phyloP scores from a whole-genome alignment of 139 green algal species.

The Chlorella sp. region DNA sequence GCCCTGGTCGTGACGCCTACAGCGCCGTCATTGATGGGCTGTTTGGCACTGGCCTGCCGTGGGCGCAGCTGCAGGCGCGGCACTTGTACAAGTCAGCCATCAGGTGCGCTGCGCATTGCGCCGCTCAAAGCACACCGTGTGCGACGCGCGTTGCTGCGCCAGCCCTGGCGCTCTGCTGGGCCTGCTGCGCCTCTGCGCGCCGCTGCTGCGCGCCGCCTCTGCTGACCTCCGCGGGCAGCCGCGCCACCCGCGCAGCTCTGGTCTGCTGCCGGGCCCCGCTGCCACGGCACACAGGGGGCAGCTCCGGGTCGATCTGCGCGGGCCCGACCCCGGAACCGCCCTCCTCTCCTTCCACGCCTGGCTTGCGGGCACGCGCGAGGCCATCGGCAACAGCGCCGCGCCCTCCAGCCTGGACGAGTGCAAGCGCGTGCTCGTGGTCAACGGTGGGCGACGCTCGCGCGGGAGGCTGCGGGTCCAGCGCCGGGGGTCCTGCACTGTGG shows the following conservation, averaged over 20 bases:
- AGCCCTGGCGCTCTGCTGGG: no score
- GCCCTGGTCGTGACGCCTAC: no score
- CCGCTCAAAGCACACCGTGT: no score
- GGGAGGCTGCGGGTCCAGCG: not conserved
- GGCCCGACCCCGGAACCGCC: constrained; percentile 48
- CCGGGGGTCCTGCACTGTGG: no score
- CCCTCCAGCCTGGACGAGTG: constrained; percentile 18
- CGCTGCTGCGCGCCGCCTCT: no score
- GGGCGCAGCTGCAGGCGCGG: constrained; percentile 62
- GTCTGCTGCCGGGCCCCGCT: not conserved
- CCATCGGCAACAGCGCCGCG: constrained; percentile 28
- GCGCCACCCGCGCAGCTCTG: not conserved
- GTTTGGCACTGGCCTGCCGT: constrained; percentile 60
- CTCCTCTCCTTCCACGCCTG: constrained; percentile 55
- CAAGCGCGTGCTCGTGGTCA: constrained; percentile 23
- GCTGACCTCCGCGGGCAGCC: no score
- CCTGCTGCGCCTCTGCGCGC: no score
- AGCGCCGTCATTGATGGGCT: constrained; percentile 58
- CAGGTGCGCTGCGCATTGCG: constrained; percentile 50
- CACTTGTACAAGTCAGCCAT: constrained; percentile 55
- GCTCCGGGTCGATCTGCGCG: constrained; percentile 50
- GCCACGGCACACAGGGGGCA: constrained; percentile 4
- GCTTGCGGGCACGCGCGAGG: constrained; percentile 36
- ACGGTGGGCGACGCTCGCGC: not conserved
- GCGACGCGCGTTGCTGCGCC: no score